Conservation (phyloP, 2,329 filamentous ascomycete species). For the Aschersonia sp. region DNA sequence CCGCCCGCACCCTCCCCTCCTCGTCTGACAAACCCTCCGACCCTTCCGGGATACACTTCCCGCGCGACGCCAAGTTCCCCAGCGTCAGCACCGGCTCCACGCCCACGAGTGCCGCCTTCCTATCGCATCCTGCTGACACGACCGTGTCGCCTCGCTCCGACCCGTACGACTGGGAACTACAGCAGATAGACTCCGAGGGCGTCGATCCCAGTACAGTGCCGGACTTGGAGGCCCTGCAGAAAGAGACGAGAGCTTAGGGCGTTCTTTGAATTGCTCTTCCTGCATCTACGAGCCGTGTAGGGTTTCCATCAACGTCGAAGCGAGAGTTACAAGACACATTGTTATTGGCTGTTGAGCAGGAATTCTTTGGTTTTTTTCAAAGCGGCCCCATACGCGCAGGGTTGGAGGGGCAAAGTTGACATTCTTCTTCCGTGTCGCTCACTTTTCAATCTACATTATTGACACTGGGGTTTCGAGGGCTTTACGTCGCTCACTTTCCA, state of each 20-base stretch:
- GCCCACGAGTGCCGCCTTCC: constrained; percentile 8
- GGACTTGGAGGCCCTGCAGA: constrained; percentile 15
- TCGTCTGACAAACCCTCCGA: not conserved
- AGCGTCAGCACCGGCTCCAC: constrained; percentile 5
- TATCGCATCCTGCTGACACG: constrained; percentile 4
- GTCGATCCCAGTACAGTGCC: constrained; percentile 1
- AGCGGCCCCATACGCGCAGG: no score
- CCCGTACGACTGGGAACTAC: constrained; percentile 17
- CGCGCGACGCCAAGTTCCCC: constrained; percentile 1
- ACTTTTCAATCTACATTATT: no score
- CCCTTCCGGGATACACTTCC: constrained; percentile 3
- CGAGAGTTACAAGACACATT: no score
- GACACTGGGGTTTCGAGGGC: no score
- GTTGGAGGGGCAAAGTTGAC: no score
- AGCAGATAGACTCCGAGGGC: constrained; percentile 12
- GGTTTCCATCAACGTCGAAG: no score
- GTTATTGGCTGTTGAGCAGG: no score
- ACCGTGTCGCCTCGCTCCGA: constrained; percentile 6
- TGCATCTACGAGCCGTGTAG: not conserved
- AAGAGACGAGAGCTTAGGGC: constrained; percentile 16
- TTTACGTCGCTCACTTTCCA: no score
- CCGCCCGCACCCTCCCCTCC: constrained; percentile 7
- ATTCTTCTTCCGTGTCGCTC: no score
- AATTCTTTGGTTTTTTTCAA: no score
- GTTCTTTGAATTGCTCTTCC: constrained; percentile 4